phyloP scores from a whole-genome alignment of 192 early-diverging fungal species.

The Funneliformis geosporum region DNA sequence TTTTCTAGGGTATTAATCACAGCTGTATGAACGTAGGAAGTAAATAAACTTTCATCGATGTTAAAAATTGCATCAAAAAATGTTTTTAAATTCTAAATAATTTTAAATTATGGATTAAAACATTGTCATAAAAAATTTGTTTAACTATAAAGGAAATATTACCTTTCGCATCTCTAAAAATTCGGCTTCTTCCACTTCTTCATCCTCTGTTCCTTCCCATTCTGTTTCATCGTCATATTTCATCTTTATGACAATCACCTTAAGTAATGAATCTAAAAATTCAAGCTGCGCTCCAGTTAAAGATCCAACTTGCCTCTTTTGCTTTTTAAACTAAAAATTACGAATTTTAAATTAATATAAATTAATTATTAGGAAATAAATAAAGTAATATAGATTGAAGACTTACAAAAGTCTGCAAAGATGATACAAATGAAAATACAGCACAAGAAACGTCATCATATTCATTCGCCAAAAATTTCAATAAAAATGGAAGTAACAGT shows the following conservation, averaged over 20 bases:
- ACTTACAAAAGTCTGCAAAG: conserved; percentile 69
- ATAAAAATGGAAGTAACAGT: conserved; percentile 71
- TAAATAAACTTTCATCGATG: conserved; percentile 65
- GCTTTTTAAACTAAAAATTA: conserved; percentile 51
- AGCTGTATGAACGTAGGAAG: conserved; percentile 59
- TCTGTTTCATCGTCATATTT: conserved; percentile 87
- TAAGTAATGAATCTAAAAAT: conserved; percentile 57
- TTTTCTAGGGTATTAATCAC: conserved; percentile 64
- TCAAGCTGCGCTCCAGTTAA: conserved; percentile 51
- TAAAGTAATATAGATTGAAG: conserved; percentile 30
- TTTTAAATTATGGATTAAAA: conserved; percentile 37
- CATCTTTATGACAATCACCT: conserved; percentile 80
- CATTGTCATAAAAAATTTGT: conserved; percentile 3
- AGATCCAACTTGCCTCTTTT: conserved; percentile 50
- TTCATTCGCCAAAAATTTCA: conserved; percentile 80
- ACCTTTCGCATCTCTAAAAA: conserved; percentile 73
- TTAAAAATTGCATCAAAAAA: conserved; percentile 76
- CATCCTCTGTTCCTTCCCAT: conserved; percentile 69
- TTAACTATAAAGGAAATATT: background rate
- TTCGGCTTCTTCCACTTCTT: conserved; percentile 76
- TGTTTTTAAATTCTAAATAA: conserved; percentile 57
- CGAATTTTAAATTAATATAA: background rate
- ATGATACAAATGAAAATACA: conserved; percentile 76
- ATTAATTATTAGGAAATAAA: conserved; percentile 10
- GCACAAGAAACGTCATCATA: conserved; percentile 79